Base-by-base conservation (phyloP, 2,329 filamentous ascomycete genomes). In the Herpotrichia juniperi region DNA sequence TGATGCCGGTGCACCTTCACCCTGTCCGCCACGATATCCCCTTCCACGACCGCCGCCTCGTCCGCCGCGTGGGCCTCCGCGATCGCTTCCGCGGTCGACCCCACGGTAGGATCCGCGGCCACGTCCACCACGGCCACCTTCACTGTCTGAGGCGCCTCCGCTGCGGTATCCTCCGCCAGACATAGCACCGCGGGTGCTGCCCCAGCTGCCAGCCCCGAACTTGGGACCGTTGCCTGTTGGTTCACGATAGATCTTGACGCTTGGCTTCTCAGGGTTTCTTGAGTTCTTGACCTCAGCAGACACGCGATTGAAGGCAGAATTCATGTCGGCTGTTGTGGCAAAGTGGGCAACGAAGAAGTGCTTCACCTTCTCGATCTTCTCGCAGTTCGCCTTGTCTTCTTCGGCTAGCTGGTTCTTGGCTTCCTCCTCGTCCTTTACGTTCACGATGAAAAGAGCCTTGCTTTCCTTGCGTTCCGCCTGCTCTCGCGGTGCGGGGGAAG, bases 331-430 rank as follows among this genome's bases (percentile, higher is more conserved):
- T 2, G 80, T 69, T 2, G 83, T 90, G 69, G 88, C 86, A 78
- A 97, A 97, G 60, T 93, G 88, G 22, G 91, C 91, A 44, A 96
- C 90, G 77, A 88, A 93, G 78, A 91, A 91, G 56, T 86, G 86
- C 66, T 86, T 86, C 79, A 87, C 90, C 76, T 91, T 93, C 67
- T 81, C 79, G 50, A 84, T 74, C 66, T 79, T 80, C 48, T 85
- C 75, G 59, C 97, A 91, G 78, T 96, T 97, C 26, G 83, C 71
- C 69, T 86, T 87, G 69, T 97, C 91, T 64, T 96, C 90, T 11
- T 94, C 87, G 1, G 85, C 81, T 69, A 99, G 93, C 21, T 96
- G 81, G 28, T 90, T 87, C 50, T 88, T 87, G 31, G 91, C 88
- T 54, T 93, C 90, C 26, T 96, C 90, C 59, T 93, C 90, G 48